Evolutionary conservation across 495 filamentous ascomycete genomes (phyloP), one percentile per base, ranked within the genome.

Genomic region (Venustampulla echinocandica): DNA sequence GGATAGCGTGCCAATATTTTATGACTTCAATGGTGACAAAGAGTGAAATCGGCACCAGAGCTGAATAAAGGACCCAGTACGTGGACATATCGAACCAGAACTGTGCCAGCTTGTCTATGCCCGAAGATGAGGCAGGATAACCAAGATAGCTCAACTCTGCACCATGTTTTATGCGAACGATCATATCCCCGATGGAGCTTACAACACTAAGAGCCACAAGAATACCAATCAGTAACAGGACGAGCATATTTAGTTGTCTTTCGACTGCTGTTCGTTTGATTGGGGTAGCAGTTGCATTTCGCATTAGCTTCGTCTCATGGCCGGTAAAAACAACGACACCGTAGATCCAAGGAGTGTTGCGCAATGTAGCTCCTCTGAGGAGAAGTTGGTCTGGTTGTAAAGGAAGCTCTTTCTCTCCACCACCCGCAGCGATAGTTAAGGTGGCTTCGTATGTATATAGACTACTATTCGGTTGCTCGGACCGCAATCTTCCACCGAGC

Each of bases 381-480:
- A 99, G 70, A 18, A 99, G 71, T 58, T 90, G 84, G 57, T 92
- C 86, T 1, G 71, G 63, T 42, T 65, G 66, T 20, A 96, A 59
- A 0, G 89, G 73, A 30, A 95, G 69, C 59, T 97, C 93, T 65
- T 95, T 96, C 69, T 99, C 93, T 6, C 93, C 93, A 10, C 92
- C 92, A 25, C 93, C 92, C 42, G 82, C 77, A 52, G 86, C 81
- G 75, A 97, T 85, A 1, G 89, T 97, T 62, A 99, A 63, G 1
- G 93, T 96, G 33, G 88, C 93, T 64, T 99, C 93, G 61, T 96
- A 99, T 2, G 93, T 99, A 60, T 99, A 99, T 28, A 99, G 69
- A 63, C 88, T 96, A 68, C 89, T 95, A 69, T 99, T 99, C 15
- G 93, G 93, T 64, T 97, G 93, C 64, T 99, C 93, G 21, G 92